Conservation (phyloP, 306 rosid genomes). For the Prinsepia uniflora region DNA sequence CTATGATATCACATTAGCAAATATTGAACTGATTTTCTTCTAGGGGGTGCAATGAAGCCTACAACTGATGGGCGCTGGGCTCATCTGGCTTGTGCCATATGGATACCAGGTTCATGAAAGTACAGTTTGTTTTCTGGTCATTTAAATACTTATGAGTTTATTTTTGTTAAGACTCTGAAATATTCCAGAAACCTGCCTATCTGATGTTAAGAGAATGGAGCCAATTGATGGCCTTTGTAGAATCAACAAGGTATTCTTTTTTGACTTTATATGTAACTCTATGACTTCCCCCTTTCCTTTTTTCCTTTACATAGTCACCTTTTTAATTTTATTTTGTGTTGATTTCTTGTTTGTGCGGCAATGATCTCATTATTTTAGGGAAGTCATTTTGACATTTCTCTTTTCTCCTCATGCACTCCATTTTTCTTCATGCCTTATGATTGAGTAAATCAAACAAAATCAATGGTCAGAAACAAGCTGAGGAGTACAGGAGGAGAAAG, state of each 20-base stretch:
- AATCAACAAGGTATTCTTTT: slow-evolving; percentile 67
- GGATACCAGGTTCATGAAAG: slow-evolving; percentile 90
- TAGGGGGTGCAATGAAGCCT: slow-evolving; percentile 99
- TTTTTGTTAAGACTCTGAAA: slow-evolving; percentile 25
- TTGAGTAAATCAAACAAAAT: no score
- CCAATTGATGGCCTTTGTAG: slow-evolving; percentile 93
- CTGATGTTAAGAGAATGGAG: slow-evolving; percentile 94
- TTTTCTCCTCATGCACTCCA: no score
- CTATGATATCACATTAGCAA: slow-evolving; percentile 18
- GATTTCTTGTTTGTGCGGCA: not conserved
- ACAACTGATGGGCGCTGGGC: slow-evolving; percentile 99
- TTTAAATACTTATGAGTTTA: not conserved
- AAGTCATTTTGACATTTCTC: no score
- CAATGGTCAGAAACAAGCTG: no score
- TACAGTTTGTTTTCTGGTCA: slow-evolving; percentile 20
- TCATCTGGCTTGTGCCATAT: slow-evolving; percentile 98
- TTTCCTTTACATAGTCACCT: not conserved
- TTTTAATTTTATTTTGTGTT: not conserved
- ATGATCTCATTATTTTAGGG: not conserved
- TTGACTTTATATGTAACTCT: not conserved
- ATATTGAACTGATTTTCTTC: slow-evolving; percentile 28
- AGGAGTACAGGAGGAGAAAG: no score
- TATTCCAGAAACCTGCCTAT: slow-evolving; percentile 89
- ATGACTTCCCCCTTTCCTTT: not conserved
- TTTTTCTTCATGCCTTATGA: no score